Evolutionary conservation across 2,329 filamentous ascomycete species (phyloP).

Genomic region (Akanthomyces dipterigenus): DNA sequence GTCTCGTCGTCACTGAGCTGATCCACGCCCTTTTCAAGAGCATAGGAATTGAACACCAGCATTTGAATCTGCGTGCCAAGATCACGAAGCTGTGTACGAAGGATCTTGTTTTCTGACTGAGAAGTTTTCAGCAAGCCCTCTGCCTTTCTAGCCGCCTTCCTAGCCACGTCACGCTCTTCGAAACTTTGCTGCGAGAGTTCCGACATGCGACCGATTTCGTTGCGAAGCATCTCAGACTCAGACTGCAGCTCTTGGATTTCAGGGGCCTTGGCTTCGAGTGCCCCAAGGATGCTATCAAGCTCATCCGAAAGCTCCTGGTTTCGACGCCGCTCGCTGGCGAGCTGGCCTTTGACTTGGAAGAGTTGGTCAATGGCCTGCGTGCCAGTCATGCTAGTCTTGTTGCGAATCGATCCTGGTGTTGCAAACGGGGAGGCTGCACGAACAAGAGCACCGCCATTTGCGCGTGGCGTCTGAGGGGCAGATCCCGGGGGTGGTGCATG

Average conservation of each 20-base stretch:
- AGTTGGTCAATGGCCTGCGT: conserved; percentile 59
- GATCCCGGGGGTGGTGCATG: conserved; percentile 38
- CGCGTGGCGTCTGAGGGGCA: conserved; percentile 53
- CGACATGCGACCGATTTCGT: conserved; percentile 79
- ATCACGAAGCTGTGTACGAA: conserved; percentile 82
- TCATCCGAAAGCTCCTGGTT: conserved; percentile 69
- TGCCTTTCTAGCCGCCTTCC: conserved; percentile 71
- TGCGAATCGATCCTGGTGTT: conserved; percentile 51
- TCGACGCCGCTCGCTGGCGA: conserved; percentile 67
- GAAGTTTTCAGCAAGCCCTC: conserved; percentile 62
- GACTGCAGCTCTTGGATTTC: conserved; percentile 79
- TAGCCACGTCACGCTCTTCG: conserved; percentile 70
- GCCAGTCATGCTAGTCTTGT: conserved; percentile 49
- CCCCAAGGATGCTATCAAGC: conserved; percentile 77
- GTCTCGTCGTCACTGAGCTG: conserved; percentile 66
- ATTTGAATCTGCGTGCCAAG: conserved; percentile 86
- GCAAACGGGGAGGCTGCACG: conserved; percentile 56
- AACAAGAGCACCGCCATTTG: conserved; percentile 47
- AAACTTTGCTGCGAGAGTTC: conserved; percentile 75
- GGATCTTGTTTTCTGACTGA: conserved; percentile 65
- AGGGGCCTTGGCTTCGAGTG: conserved; percentile 78
- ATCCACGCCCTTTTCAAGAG: conserved; percentile 71
- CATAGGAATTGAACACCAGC: conserved; percentile 78
- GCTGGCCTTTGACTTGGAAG: conserved; percentile 61
- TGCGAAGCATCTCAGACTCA: conserved; percentile 73